Evolutionary conservation across 2,329 filamentous ascomycete genomes (phyloP).

Genomic region (Hymenoscyphus fraxineus): DNA sequence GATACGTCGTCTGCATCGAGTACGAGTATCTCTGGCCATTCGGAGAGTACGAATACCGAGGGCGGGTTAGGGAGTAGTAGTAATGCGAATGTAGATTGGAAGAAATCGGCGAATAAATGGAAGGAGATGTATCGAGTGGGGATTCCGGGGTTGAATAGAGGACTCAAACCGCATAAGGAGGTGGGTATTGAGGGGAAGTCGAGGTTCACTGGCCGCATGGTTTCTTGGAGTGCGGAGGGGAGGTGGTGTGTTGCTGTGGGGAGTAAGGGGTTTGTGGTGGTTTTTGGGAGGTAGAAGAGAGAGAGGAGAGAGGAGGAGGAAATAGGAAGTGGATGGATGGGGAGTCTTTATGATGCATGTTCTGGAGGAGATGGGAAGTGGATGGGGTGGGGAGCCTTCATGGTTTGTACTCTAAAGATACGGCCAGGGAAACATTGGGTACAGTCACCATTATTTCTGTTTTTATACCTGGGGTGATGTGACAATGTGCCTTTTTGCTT

Average conservation of each 20-base stretch:
- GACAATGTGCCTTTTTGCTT: too few relatives aligned
- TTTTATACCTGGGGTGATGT: too few relatives aligned
- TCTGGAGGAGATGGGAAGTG: too few relatives aligned
- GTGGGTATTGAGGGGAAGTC: slow-evolving; percentile 22
- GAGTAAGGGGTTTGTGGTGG: slow-evolving; percentile 25
- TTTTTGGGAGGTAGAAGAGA: slow-evolving; percentile 20
- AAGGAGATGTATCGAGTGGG: slow-evolving; percentile 27
- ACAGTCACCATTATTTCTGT: too few relatives aligned
- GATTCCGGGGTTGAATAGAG: slow-evolving; percentile 7
- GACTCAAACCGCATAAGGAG: slow-evolving; percentile 25
- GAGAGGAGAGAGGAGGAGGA: neutral
- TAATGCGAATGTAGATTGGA: neutral
- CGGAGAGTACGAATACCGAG: neutral
- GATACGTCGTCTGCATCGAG: neutral
- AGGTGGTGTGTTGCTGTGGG: slow-evolving; percentile 34
- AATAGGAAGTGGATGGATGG: neutral
- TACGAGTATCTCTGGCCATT: neutral
- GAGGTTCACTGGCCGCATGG: slow-evolving; percentile 27
- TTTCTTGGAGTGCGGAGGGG: slow-evolving; percentile 32
- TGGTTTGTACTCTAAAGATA: too few relatives aligned
- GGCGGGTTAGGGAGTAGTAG: neutral
- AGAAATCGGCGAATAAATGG: slow-evolving; percentile 21
- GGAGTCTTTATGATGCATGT: neutral
- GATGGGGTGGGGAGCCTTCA: too few relatives aligned
- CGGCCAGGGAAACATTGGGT: too few relatives aligned